Evolutionary conservation across 805 yeast species (phyloP), one percentile per base, ranked within the genome.

Genomic region (Saturnispora bothae): DNA sequence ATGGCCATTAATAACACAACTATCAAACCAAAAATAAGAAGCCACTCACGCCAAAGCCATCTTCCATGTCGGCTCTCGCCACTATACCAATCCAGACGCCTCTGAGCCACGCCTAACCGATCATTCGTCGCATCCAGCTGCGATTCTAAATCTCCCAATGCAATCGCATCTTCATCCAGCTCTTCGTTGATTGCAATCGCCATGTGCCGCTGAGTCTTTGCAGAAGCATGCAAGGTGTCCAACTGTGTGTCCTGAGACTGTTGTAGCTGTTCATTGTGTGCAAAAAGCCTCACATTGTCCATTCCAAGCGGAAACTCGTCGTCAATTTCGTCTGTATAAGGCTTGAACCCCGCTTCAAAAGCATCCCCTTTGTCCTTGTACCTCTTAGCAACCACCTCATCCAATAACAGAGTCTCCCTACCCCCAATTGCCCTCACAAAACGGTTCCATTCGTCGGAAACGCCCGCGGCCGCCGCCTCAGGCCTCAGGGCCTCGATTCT

Each of bases 101-200:
- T 52, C 29, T 57, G 57, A 0, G 77, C 76, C 23, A 65, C 52
- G 3, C 50, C 46, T 12, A 73, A 48, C 27, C 64, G 60, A 26
- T 60, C 48, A 19, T 65, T 67, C n/a, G 68, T 60, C 23, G 54
- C 46, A 34, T 65, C 68, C 15, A 73, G 52, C 29, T 68, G 67
- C 18, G 52, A 51, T 43, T 74, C 80, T 28, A 73, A 49, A 46
- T 73, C 79, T 23, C 64, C 63, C 20, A 73, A 47, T 13, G 73
- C 43, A 18, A 65, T 66, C 49, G 71, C 59, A 35, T 73, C 78
- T 4, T 65, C 66, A 10, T 55, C 59, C 8, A 73, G 49, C 44
- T 74, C 79, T 5, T 55, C 57, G 41, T 71, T 61, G 10, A 74
- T 73, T 23, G 57, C 62, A 8, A 64, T 28, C 2, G 78, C 68